Conservation (phyloP, 768 basidiomycete species). For the Mrakia blollopis region DNA sequence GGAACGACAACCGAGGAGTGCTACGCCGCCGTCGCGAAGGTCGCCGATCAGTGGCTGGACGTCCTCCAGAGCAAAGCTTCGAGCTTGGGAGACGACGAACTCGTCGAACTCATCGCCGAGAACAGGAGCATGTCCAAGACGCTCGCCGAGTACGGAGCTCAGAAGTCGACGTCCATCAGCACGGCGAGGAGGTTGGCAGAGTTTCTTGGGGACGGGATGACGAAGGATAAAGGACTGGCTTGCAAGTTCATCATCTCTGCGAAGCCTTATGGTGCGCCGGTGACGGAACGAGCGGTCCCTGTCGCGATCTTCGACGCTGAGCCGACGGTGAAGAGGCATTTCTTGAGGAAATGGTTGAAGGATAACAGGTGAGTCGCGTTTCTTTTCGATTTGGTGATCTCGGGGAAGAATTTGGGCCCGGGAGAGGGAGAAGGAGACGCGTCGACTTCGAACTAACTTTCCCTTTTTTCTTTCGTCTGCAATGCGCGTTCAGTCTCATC, state of each 20-base stretch:
- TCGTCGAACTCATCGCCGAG: slow-evolving; percentile 96
- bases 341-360: slow-evolving; percentile 94
- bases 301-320: slow-evolving; percentile 98
- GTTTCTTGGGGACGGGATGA: slow-evolving; percentile 96
- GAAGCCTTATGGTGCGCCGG: slow-evolving; percentile 83
- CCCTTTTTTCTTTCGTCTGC: background rate
- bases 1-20: slow-evolving; percentile 92
- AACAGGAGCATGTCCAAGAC: slow-evolving; percentile 98
- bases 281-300: slow-evolving; percentile 94
- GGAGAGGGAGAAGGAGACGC: background rate
- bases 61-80: slow-evolving; percentile 82
- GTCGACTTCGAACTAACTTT: background rate
- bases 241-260: slow-evolving; percentile 99
- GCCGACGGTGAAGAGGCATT: slow-evolving; percentile 78
- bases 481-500: slow-evolving; percentile 51
- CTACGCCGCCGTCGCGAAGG: slow-evolving; percentile 84
- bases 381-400: background rate
- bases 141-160: slow-evolving; percentile 87
- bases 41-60: slow-evolving; percentile 96
- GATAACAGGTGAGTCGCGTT: slow-evolving; percentile 53
- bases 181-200: slow-evolving; percentile 92
- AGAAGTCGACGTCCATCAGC: slow-evolving; percentile 97
- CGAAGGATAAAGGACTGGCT: slow-evolving; percentile 97
- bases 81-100: slow-evolving; percentile 80
- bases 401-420: background rate